Base-by-base conservation (phyloP, 495 filamentous ascomycete genomes). In the Hypoxylon trugodes region DNA sequence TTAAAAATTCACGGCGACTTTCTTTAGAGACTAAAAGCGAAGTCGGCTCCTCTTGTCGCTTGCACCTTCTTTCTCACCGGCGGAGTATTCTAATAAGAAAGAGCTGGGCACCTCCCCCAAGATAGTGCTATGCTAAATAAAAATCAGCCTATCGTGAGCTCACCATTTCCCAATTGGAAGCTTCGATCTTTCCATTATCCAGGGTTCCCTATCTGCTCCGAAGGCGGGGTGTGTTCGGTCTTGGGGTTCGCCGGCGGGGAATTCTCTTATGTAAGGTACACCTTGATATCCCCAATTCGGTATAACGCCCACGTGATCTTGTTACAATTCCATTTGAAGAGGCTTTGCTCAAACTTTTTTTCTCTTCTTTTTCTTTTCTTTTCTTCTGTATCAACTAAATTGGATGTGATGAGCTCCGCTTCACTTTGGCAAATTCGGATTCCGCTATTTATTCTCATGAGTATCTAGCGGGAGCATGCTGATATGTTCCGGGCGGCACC, bases 371-470 rank as follows among this genome's bases (percentile, higher is more conserved):
- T 56, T 57, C 41, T 24, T 68, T 59, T 74, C 53, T 68, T 76
- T 72, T 66, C 66, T 72, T 77, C 69, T 64, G 56, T 77, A 79
- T 79, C 81, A 85, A 86, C 83, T 84, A 85, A 69, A 84, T 77
- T 79, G 78, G 80, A 77, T 51, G 66, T 82, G 82, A 85, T 78
- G 83, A 85, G 81, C 45, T 73, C 70, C 72, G 77, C 75, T 79
- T 75, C 70, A 66, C 69, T 58, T 48, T n/a, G 30, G 55, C 73
- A 74, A 40, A 76, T 45, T 71, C 62, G 70, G 71, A 69, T 68
- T 78, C 76, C 74, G 57, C 66, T 40, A 33, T 38, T 36, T 48
- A 43, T 30, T 68, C 55, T 53, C 51, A 56, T 6, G 41, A 52
- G 35, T 56, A 57, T 37, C 33, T 18, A 25, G 69, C 71, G 73